Conservation (phyloP, 2,329 filamentous ascomycete species). For the Microascus cirrosus region DNA sequence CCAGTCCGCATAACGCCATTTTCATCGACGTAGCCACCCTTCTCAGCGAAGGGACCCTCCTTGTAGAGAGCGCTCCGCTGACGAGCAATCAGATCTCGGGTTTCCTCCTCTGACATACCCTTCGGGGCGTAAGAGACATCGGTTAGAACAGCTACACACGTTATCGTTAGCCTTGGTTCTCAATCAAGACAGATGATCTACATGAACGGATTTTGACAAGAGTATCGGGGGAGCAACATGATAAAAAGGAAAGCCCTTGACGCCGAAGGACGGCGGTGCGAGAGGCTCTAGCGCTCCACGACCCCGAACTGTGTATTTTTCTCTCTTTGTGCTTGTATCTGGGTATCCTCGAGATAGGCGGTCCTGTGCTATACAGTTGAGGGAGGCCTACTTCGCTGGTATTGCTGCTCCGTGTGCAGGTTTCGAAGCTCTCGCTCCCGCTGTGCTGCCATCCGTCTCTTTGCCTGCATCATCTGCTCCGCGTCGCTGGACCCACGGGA, state of each 20-base stretch:
- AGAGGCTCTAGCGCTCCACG: conserved; percentile 6
- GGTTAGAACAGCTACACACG: conserved; percentile 34
- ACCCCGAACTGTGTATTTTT: conserved; percentile 21
- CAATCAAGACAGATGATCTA: conserved; percentile 5
- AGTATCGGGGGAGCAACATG: conserved; percentile 3
- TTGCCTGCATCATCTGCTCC: conserved; percentile 98
- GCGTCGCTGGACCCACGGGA: conserved; percentile 77
- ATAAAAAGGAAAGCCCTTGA: not conserved
- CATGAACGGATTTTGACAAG: conserved; percentile 3
- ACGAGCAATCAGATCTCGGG: conserved; percentile 88
- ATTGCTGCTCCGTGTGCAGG: conserved; percentile 99
- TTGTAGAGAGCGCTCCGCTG: conserved; percentile 93
- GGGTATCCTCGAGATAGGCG: conserved; percentile 5
- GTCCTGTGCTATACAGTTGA: conserved; percentile 53
- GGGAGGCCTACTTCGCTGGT: conserved; percentile 94
- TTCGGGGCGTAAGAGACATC: conserved; percentile 41
- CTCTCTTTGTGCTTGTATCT: conserved; percentile 1
- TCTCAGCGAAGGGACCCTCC: conserved; percentile 59
- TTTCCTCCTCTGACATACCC: conserved; percentile 89
- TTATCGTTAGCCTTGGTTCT: conserved; percentile 5
- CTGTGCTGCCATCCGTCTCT: conserved; percentile 98
- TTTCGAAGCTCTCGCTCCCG: conserved; percentile 98
- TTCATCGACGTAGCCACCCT: conserved; percentile 57
- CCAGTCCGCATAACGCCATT: conserved; percentile 50
- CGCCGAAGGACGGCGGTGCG: not conserved